phyloP scores from a whole-genome alignment of 768 basidiomycete species.

The Pisolithus albus region DNA sequence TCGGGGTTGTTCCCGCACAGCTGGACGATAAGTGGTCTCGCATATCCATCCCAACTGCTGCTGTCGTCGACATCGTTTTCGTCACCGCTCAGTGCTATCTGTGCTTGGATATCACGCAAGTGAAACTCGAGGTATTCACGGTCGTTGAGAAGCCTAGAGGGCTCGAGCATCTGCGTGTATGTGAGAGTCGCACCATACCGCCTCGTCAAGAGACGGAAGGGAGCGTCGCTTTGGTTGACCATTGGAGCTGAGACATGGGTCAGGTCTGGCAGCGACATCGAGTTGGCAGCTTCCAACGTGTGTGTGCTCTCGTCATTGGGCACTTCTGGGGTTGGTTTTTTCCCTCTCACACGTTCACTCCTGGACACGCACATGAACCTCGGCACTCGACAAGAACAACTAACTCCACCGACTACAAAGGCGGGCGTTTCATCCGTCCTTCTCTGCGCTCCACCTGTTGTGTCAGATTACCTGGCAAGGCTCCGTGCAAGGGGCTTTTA shows the following conservation, averaged over 20 bases:
- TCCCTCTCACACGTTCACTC: too few relatives aligned
- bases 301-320: background rate
- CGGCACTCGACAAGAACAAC: too few relatives aligned
- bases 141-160: slow-evolving; percentile 56
- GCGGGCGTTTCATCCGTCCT: too few relatives aligned
- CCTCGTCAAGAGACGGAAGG: slow-evolving; percentile 58
- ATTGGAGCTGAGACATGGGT: slow-evolving; percentile 60
- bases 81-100: background rate
- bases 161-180: slow-evolving; percentile 74
- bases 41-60: slow-evolving; percentile 12
- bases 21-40: slow-evolving; percentile 59
- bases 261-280: slow-evolving; percentile 16
- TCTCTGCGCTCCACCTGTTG: too few relatives aligned
- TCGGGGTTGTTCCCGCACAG: slow-evolving; percentile 69
- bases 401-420: too few relatives aligned
- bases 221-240: slow-evolving; percentile 75
- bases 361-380: too few relatives aligned
- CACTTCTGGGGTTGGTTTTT: too few relatives aligned
- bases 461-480: too few relatives aligned
- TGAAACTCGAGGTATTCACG: slow-evolving; percentile 59
- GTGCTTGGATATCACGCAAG: slow-evolving; percentile 44
- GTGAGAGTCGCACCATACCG: slow-evolving; percentile 58
- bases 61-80: slow-evolving; percentile 3
- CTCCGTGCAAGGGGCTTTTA: too few relatives aligned
- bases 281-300: background rate